phyloP scores from a whole-genome alignment of 148 eudicot genomes.

The Vaccinium myrtillus region DNA sequence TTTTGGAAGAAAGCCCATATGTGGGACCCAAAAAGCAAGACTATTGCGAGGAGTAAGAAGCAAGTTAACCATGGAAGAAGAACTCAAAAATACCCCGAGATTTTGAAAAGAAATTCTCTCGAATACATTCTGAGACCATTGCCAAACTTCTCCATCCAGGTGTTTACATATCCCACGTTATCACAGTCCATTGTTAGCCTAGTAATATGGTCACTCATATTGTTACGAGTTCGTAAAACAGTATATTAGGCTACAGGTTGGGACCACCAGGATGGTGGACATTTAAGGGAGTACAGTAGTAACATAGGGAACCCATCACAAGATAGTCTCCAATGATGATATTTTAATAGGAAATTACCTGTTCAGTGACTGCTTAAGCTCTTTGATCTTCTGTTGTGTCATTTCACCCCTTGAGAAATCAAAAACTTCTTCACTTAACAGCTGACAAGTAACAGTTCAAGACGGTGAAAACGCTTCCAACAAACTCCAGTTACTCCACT shows the following conservation, averaged over 20 bases:
- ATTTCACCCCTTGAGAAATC: slow-evolving; percentile 99
- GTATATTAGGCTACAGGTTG: not conserved
- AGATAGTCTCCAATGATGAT: not conserved
- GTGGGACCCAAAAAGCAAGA: not conserved
- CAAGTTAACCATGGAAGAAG: not conserved
- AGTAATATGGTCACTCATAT: not conserved
- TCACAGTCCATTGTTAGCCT: not conserved
- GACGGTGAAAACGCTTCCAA: slow-evolving; percentile 20
- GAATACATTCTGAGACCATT: not conserved
- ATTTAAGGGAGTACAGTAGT: not conserved
- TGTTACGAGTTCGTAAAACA: not conserved
- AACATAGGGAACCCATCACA: not conserved
- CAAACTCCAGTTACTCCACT: not conserved
- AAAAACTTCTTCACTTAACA: slow-evolving; percentile 93
- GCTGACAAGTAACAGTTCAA: slow-evolving; percentile 38
- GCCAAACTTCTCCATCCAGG: not conserved
- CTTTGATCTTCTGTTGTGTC: slow-evolving; percentile 97
- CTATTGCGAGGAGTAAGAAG: not conserved
- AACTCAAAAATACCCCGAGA: not conserved
- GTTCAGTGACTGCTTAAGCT: slow-evolving; percentile 89
- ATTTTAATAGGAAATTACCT: slow-evolving; percentile 46
- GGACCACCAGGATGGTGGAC: not conserved
- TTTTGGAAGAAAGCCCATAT: not conserved
- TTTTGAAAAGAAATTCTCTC: not conserved
- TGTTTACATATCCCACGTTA: not conserved